Evolutionary conservation across 805 yeast species (phyloP), one percentile per base, ranked within the genome.

Genomic region (Pichia phayaonensis): DNA sequence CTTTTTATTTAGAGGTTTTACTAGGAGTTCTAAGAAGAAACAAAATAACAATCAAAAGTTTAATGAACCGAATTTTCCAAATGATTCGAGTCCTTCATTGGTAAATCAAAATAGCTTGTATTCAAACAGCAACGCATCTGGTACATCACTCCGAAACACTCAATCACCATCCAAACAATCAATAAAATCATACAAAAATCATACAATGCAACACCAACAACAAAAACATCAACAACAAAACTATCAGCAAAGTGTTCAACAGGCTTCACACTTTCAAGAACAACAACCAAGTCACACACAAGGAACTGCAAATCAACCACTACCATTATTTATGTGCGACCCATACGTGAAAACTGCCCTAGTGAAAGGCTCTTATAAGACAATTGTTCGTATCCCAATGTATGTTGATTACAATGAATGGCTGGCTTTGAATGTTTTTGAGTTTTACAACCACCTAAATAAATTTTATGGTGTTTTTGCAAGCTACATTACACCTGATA

Each of bases 401-500:
- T 92, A 92, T 63, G 97, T 95, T 13, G 98, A 94, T 61, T 76
- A 80, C 53, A 87, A 90, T 49, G 99, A 94, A 66, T 94, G 99
- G 99, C 73, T 94, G 18, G 97, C 98, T 1, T 76, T 94, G 50
- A 94, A 90, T 65, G 81, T 88, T 8, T 90, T 90, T 67, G 99
- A 94, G 67, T 79, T 88, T 57, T 89, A 84, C 70, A 85, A 86
- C 46, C 89, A 88, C 61, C 68, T 94, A 51, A 85, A 86, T 58
- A 94, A 86, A 62, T 90, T 92, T 61, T 90, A 88, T 64, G 95
- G 94, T 1, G 86, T 90, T n/a, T 78, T 94, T 42, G 78, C 90
- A 2, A 98, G 92, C 59, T 90, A 87, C 59, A 88, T 92, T 40
- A 89, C 96, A 2, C 90, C 96, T 0, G 95, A 87, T 59, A 78